Evolutionary conservation across 257 asterid genomes (phyloP).

Genomic region (Sherardia arvensis): DNA sequence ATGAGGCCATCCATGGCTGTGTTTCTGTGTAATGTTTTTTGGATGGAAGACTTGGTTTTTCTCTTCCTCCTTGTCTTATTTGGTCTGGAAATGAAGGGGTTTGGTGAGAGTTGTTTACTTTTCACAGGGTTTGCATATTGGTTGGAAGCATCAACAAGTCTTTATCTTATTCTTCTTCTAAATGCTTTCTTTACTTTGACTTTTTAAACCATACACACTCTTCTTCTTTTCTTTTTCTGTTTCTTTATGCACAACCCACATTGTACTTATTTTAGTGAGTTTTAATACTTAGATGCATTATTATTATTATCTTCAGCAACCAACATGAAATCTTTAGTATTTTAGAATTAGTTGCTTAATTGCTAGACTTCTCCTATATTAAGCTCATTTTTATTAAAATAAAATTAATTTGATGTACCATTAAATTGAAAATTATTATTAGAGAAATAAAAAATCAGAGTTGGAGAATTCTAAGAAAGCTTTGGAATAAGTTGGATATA

Average conservation of each 20-base stretch:
- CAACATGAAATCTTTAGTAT: background rate
- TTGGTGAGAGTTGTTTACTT: constrained; percentile 1
- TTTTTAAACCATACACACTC: background rate
- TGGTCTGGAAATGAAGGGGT: constrained; percentile 1
- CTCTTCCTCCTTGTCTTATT: background rate
- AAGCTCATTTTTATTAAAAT: too few relatives aligned
- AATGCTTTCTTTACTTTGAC: constrained; percentile 5
- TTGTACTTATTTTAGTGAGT: background rate
- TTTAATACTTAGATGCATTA: background rate
- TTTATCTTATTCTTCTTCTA: background rate
- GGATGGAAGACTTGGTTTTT: constrained; percentile 3
- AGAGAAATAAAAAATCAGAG: background rate
- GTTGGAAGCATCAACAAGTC: constrained; percentile 4
- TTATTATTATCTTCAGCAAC: background rate
- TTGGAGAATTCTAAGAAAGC: background rate
- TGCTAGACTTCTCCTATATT: background rate
- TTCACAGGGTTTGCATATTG: background rate
- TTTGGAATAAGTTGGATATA: background rate
- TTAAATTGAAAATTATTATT: too few relatives aligned
- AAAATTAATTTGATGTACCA: too few relatives aligned
- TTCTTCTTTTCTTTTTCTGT: background rate
- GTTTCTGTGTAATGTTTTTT: background rate
- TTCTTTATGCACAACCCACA: background rate
- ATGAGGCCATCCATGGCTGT: constrained; percentile 60
- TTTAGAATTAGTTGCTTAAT: background rate